phyloP scores from a whole-genome alignment of 2,329 filamentous ascomycete genomes.

The Ophiostoma piceae region DNA sequence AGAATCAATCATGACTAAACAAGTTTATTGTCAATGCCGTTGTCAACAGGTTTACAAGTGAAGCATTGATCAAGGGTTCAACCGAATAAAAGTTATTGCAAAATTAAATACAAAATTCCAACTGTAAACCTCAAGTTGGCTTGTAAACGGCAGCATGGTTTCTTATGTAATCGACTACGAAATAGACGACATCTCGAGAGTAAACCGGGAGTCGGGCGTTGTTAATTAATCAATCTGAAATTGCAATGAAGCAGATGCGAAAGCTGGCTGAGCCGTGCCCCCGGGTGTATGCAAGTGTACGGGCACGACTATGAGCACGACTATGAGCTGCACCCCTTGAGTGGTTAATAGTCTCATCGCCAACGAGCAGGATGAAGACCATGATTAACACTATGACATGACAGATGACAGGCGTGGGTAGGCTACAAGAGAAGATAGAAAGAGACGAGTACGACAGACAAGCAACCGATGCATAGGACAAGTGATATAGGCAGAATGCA shows the following conservation, averaged over 20 bases:
- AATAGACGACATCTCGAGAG: not conserved
- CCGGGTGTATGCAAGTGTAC: not conserved
- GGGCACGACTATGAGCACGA: no score
- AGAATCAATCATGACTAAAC: not conserved
- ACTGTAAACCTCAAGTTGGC: not conserved
- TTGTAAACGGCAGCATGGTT: not conserved
- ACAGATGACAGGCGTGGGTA: not conserved
- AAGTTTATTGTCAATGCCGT: not conserved
- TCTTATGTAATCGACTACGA: not conserved
- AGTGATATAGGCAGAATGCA: not conserved
- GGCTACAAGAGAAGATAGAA: not conserved
- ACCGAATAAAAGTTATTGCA: not conserved
- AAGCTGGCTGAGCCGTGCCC: not conserved
- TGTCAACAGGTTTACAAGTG: not conserved
- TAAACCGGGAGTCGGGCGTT: no score
- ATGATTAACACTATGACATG: not conserved
- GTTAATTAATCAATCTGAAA: not conserved
- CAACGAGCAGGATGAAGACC: not conserved
- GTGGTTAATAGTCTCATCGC: not conserved
- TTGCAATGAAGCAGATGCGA: not conserved
- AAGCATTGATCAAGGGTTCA: not conserved
- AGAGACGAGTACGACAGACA: not conserved
- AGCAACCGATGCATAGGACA: not conserved
- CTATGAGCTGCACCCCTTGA: not conserved
- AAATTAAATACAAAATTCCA: not conserved